Percentiles rank a stretch among this genome's conserved stretches.
Conservation (phyloP, 2,329 filamentous ascomycete genomes). For the Trichoderma pleuroti region DNA sequence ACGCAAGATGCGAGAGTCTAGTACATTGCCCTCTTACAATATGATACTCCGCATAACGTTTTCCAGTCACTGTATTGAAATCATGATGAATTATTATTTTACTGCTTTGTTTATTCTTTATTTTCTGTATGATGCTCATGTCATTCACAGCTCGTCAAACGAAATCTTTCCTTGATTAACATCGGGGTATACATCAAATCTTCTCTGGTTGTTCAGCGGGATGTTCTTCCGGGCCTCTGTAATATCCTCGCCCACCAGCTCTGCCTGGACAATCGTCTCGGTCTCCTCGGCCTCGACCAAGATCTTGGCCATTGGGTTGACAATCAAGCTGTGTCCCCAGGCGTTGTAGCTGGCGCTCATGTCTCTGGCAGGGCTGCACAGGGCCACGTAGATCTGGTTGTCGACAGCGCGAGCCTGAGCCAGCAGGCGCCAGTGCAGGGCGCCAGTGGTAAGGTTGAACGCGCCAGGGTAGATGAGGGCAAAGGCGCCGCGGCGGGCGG, state of each 20-base stretch:
- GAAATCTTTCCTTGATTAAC: slow-evolving; percentile 59
- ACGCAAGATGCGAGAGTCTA: neutral
- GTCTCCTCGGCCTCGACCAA: slow-evolving; percentile 72
- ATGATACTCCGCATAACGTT: neutral
- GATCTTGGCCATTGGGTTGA: slow-evolving; percentile 83
- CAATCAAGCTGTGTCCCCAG: slow-evolving; percentile 86
- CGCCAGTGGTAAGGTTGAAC: slow-evolving; percentile 91
- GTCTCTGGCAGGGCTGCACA: slow-evolving; percentile 89
- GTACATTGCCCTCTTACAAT: neutral
- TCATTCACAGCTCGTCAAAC: slow-evolving; percentile 6
- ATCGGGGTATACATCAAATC: slow-evolving; percentile 95
- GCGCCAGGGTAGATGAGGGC: slow-evolving; percentile 90
- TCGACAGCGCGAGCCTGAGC: slow-evolving; percentile 82
- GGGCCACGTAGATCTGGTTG: slow-evolving; percentile 88
- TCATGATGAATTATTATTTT: neutral
- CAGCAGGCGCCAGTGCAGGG: slow-evolving; percentile 84
- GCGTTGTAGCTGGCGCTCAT: slow-evolving; percentile 75
- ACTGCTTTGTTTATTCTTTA: neutral
- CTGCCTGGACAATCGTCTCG: slow-evolving; percentile 72
- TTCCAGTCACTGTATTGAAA: neutral
- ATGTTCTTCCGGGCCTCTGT: slow-evolving; percentile 76
- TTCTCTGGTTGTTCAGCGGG: slow-evolving; percentile 75
- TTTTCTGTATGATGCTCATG: neutral
- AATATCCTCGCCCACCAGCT: slow-evolving; percentile 66
- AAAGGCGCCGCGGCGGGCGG: slow-evolving; percentile 82